These are phyloP conservation scores for Penicillium argentinense DNA, from an alignment of 495 filamentous ascomycete genomes.

Conservation along the genomic window DNA sequence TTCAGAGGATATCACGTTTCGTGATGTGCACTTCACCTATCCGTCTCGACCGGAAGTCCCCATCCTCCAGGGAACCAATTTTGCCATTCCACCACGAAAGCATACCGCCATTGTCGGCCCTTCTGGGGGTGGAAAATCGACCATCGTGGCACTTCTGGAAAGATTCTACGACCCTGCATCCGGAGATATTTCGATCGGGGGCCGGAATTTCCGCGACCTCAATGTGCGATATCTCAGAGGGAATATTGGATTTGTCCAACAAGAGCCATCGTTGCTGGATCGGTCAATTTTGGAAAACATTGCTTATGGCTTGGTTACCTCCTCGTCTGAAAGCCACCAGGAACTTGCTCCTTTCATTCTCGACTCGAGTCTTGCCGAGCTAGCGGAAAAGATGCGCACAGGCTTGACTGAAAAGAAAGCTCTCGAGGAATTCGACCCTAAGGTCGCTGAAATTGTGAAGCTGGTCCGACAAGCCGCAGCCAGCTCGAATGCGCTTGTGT, in stretches of 20 bases:
- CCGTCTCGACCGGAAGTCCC: conserved; percentile 59
- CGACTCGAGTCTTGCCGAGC: conserved; percentile 25
- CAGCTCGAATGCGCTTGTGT: conserved; percentile 38
- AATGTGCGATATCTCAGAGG: conserved; percentile 59
- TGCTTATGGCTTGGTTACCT: conserved; percentile 60
- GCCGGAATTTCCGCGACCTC: conserved; percentile 47
- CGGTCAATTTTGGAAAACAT: conserved; percentile 70
- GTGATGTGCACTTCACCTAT: conserved; percentile 59
- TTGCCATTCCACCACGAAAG: conserved; percentile 55
- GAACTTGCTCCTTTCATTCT: conserved; percentile 33
- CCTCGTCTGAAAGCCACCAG: conserved; percentile 34
- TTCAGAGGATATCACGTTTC: conserved; percentile 43
- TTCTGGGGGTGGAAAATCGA: conserved; percentile 72
- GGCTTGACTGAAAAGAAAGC: conserved; percentile 25
- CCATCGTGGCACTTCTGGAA: conserved; percentile 55
- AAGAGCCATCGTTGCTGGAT: conserved; percentile 63
- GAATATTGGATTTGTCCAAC: conserved; percentile 62
- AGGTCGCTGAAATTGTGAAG: conserved; percentile 35
- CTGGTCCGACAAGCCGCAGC: conserved; percentile 39
- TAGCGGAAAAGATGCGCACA: conserved; percentile 27
- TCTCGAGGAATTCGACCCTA: conserved; percentile 14
- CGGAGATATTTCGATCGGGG: conserved; percentile 50
- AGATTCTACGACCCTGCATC: conserved; percentile 48
- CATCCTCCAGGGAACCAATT: conserved; percentile 45
- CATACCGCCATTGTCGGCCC: conserved; percentile 66